These are phyloP conservation scores for Chimonanthus salicifolius DNA, from an alignment of 164 flowering plant species.

Conservation along the genomic window DNA sequence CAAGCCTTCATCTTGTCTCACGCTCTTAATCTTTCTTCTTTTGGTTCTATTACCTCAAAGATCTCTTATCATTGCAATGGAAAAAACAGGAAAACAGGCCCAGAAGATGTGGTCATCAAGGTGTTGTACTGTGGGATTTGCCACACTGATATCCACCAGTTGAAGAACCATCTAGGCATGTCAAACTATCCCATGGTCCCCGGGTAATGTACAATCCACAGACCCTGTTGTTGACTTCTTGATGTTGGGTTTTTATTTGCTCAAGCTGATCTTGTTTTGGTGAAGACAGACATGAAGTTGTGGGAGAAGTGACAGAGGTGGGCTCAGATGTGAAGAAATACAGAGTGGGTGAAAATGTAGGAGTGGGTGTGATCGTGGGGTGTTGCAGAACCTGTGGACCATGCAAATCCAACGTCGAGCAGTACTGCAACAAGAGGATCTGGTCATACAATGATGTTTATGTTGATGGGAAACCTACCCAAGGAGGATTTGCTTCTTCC, in stretches of 20 bases:
- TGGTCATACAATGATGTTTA: conserved; percentile 91
- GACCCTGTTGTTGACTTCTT: not conserved
- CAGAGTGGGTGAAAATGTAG: conserved; percentile 50
- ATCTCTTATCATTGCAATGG: not conserved
- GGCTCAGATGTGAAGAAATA: conserved; percentile 44
- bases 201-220: conserved; percentile 42
- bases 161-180: conserved; percentile 30
- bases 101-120: conserved; percentile 70
- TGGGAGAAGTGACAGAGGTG: conserved; percentile 53
- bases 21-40: conserved; percentile 4
- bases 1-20: not conserved
- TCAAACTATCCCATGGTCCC: conserved; percentile 55
- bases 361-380: conserved; percentile 52
- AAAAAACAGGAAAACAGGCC: conserved; percentile 62
- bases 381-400: conserved; percentile 55
- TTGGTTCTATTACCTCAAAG: not conserved
- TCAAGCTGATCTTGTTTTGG: not conserved
- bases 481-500: conserved; percentile 78
- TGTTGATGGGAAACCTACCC: conserved; percentile 81
- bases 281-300: conserved; percentile 51
- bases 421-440: conserved; percentile 84
- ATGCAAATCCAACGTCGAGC: conserved; percentile 70
- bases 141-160: conserved; percentile 63
- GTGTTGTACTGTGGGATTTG: conserved; percentile 52
- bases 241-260: not conserved